Evolutionary conservation across 1,139 yeast species (phyloP), one percentile per base, ranked within the genome.

Genomic region (Candida tunisiensis): DNA sequence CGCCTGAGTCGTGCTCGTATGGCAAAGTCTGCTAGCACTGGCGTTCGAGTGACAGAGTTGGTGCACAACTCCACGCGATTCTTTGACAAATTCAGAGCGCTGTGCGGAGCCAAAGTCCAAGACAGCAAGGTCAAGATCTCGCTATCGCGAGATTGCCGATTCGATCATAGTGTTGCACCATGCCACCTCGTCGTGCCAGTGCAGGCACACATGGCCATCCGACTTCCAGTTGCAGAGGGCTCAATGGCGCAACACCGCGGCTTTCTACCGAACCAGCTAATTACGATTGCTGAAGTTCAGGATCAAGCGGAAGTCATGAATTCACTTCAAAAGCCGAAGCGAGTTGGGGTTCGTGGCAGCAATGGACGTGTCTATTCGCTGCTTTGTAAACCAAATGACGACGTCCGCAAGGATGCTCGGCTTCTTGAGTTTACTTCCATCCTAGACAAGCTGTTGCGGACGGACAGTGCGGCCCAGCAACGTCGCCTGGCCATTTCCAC

Each of bases 321-420:
- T 20, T 85, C 96, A 0, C 58, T 88, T 48, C 96, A 85, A 47
- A 72, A 68, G 54, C 99, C 98, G 0, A 69, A 83, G 38, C 77
- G 79, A 37, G 59, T 91, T 4, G 69, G 70, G 3, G 56, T 88
- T 3, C 55, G 70, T 28, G 98, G 96, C 0, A 70, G 80, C 2
- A 82, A 88, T 53, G 88, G 88, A 8, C 50, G 55, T 9, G 50
- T 58, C 1, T 85, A 83, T 47, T 66, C 74, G 19, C 61, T 91
- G 16, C 63, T 91, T 57, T 74, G 93, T 38, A 91, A 91, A 47
- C 68, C 72, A 6, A 67, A 74, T 36, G 99, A 91, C 49, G 98
- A 91, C 53, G 74, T 92, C 8, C 59, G 98, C 38, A 92, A 91
- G 46, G 99, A 91, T 55, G 92, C 94, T 4, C 77, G 93, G 39